Evolutionary conservation across 225 moss, liverwort and hornwort genomes (phyloP), one percentile per base, ranked within the genome.

Genomic region (Marchantia polymorpha): DNA sequence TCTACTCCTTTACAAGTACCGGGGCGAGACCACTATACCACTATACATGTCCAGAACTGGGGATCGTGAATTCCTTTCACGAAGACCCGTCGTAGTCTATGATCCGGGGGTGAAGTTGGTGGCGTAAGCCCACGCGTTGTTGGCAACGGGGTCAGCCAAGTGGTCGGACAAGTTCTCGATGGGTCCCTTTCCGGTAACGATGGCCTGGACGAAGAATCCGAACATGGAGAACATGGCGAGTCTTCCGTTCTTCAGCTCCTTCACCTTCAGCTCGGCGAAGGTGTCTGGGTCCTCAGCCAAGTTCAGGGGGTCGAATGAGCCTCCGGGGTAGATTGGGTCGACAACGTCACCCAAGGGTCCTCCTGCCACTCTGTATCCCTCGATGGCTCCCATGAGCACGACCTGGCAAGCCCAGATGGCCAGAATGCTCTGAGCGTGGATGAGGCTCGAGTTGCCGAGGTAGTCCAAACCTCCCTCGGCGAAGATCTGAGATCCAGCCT

Each of bases 171-270:
- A 64, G 39, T 90, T 90, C 82, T 85, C 88, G 52, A 90, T 14
- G 0, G 90, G 84, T 0, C 88, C 84, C 84, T 90, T 90, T 11
- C 86, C 87, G 0, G 89, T 90, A 25, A 90, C 88, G 7, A 90
- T 88, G 1, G 90, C 86, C 80, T 90, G 88, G 0, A 89, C 87
- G 69, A 87, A 89, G 72, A 91, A 89, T 0, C 86, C 89, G 59
- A 87, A 87, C 39, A 39, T 39, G 39, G 39, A 39, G 5, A 39
- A 39, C 39, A 39, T 39, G 5, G 87, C 90, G 19, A 90, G 13
- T 0, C 90, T 85, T 55, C 90, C 90, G 77, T 90, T 88, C 72
- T 90, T 90, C 64, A 90, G 29, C 90, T 90, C 90, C 90, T 90
- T 90, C 81, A 88, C 90, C 90, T 90, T 90, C 15, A 87, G 72